Conservation (phyloP, 208 protist species). For the Wallacemonas collosoma region DNA sequence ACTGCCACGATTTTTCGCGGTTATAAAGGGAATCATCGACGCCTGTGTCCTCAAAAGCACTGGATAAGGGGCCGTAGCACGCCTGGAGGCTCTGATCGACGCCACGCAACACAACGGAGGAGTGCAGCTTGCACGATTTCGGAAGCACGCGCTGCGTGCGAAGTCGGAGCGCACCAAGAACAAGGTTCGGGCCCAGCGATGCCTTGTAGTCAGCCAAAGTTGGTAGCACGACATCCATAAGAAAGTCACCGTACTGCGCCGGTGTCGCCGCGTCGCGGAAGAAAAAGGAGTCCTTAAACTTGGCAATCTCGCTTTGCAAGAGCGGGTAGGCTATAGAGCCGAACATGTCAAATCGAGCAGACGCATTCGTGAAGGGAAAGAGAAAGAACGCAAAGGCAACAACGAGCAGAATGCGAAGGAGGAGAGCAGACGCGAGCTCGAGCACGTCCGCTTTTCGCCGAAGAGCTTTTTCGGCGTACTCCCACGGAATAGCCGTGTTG, state of each 20-base stretch:
- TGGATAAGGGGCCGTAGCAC: slow-evolving; percentile 17
- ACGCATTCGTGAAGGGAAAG: slow-evolving; percentile 20
- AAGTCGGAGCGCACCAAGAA: slow-evolving; percentile 33
- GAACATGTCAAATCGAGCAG: background rate
- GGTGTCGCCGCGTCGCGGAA: slow-evolving; percentile 26
- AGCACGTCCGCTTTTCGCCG: slow-evolving; percentile 18
- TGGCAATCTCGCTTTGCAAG: slow-evolving; percentile 14
- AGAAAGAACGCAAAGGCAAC: slow-evolving; percentile 39
- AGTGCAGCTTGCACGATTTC: slow-evolving; percentile 27
- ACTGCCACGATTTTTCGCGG: slow-evolving; percentile 25
- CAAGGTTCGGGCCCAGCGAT: slow-evolving; percentile 27
- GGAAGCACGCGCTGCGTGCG: slow-evolving; percentile 37
- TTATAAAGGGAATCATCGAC: slow-evolving; percentile 18
- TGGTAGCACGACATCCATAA: slow-evolving; percentile 31
- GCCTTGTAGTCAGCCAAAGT: slow-evolving; percentile 20
- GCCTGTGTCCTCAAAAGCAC: slow-evolving; percentile 15
- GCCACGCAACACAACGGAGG: slow-evolving; percentile 12
- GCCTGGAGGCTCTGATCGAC: background rate
- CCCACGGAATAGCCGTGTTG: slow-evolving; percentile 26
- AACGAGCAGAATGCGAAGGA: slow-evolving; percentile 27
- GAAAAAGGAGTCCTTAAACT: slow-evolving; percentile 18
- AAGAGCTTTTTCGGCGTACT: slow-evolving; percentile 32
- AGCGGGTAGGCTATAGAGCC: slow-evolving; percentile 16
- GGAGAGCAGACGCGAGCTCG: slow-evolving; percentile 13
- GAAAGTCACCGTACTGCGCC: slow-evolving; percentile 33